phyloP scores from a whole-genome alignment of 805 yeast species.

The Nakazawaea ernobii region DNA sequence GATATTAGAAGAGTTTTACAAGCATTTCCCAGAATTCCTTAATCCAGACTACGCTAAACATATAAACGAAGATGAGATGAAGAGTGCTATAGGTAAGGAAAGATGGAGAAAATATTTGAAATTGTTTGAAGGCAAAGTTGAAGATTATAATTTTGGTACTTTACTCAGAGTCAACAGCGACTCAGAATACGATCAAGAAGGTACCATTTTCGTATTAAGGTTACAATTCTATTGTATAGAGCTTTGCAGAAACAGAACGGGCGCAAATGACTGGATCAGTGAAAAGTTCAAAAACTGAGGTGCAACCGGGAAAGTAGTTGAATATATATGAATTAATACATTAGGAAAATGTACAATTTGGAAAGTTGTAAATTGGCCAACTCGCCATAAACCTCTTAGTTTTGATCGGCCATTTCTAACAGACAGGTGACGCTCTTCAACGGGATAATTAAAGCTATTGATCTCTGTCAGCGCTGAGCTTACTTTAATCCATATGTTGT shows the following conservation, averaged over 20 bases:
- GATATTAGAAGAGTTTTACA: constrained; percentile 52
- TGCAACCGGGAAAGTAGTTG: too few species aligned
- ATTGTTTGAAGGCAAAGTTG: constrained; percentile 71
- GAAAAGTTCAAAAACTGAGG: constrained; percentile 16
- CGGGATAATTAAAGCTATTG: too few species aligned
- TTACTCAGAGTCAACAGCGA: constrained; percentile 68
- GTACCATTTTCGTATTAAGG: constrained; percentile 86
- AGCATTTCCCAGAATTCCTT: constrained; percentile 84
- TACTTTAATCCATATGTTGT: too few species aligned
- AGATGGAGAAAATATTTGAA: constrained; percentile 89
- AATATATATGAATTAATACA: too few species aligned
- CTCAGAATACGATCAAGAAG: constrained; percentile 74
- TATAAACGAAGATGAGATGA: constrained; percentile 76
- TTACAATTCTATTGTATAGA: constrained; percentile 94
- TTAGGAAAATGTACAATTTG: too few species aligned
- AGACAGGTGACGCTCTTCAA: too few species aligned
- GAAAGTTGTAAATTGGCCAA: too few species aligned
- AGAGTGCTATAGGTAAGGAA: constrained; percentile 70
- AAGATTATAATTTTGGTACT: constrained; percentile 95
- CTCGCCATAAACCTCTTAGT: too few species aligned
- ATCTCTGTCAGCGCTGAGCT: too few species aligned
- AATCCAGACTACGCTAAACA: constrained; percentile 49
- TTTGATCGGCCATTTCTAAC: too few species aligned
- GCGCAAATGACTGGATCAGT: constrained; percentile 85
- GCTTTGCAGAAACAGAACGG: constrained; percentile 85